Base-by-base conservation (phyloP, 1,284 basidiomycete species). In the Melampsora americana region DNA sequence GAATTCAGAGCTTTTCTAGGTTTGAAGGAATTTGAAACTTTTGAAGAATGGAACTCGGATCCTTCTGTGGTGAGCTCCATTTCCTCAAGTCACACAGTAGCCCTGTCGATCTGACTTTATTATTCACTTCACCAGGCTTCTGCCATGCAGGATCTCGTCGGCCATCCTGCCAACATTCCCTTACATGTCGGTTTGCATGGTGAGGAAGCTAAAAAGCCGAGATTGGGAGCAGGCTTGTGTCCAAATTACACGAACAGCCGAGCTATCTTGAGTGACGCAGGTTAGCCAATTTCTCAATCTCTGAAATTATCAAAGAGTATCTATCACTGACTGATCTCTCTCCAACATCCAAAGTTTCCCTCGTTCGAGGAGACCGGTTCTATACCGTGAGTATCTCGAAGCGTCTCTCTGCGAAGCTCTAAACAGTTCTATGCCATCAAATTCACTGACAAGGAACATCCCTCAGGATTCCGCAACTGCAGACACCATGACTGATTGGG, bases 231-330 rank as follows among this genome's bases (percentile, higher is more conserved):
- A 20, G 73, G 73, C n/a, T 48, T 75, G 35, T 75, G 73, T 48
- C 66, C 66, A 30, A 50, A 50, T 26, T 75, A 68, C 48, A 75
- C 73, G 12, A 75, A 68, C 18, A 68, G 66, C 30, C 44, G 73
- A 26, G 73, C 73, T n/a, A 75, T 75, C 23, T 64, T 75, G 56
- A 75, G 73, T 50, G 73, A 75, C 62, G 73, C 73, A 23, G 65
- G 73, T 75, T 35, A 11, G 73, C 46, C 12, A 14, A 32, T 62
- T 50, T 62, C 16, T 2, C 42, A 44, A 11, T 0, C 42, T 44
- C 42, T 14, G 7, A 14, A 14, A 14, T 14, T 14, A 44, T 44
- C 1, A 32, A 26, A 53, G 20, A 9, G 16, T 12, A 14, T 3
- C 30, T 18, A 18, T 48, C 20, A 65, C 62, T 65, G 32, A 26